Evolutionary conservation across 139 green algal genomes (phyloP), one percentile per base, ranked within the genome.

Genomic region (Ulvella scutata): DNA sequence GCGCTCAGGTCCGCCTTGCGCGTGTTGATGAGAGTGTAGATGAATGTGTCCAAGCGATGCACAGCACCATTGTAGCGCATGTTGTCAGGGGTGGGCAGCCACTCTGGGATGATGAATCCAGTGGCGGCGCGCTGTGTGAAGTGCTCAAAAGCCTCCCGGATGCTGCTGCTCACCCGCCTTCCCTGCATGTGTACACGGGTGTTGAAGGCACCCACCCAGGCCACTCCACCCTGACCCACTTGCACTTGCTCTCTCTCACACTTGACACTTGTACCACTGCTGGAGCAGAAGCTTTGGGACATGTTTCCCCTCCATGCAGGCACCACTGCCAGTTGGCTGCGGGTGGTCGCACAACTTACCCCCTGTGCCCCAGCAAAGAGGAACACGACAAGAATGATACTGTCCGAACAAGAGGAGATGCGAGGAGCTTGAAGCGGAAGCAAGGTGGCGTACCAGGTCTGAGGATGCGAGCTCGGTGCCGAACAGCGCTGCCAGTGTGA

Each of bases 1-100:
- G 31, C 33, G 29, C 4, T 43, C 34, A 79, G 72, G 61, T 77
- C 81, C 74, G 74, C 67, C 36, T 33, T 37, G 9, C 80, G 67
- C 23, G 43, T 38, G 3, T 36, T 72, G 20, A 97, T 96, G 73
- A 97, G 83, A 37, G 78, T 76, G 76, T 95, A 95, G 29, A 97
- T 87, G 0, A 87, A 79, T 2, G 72, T 37, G 72, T 97, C 89
- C 73, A 97, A 82, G 28, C 84, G 72, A 2, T 74, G 31, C 73
- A 97, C 91, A 2, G 92, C 90, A 3, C 77, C 80, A 0, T 75
- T 81, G 82, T 92, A 96, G 28, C 81, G 79, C 13, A 90, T 33
- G 78, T 96, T 96, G 43, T 91, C 87, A 3, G 87, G 88, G 0
- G 85, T 93, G 29, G 91, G 92, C 43, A 95, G 72, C 88, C 88